A percentile compares a stretch with the other conserved stretches of the same genome.
These are phyloP conservation scores for Penicillium griseofulvum DNA, from an alignment of 2,329 filamentous ascomycete species.

Conservation along the genomic window DNA sequence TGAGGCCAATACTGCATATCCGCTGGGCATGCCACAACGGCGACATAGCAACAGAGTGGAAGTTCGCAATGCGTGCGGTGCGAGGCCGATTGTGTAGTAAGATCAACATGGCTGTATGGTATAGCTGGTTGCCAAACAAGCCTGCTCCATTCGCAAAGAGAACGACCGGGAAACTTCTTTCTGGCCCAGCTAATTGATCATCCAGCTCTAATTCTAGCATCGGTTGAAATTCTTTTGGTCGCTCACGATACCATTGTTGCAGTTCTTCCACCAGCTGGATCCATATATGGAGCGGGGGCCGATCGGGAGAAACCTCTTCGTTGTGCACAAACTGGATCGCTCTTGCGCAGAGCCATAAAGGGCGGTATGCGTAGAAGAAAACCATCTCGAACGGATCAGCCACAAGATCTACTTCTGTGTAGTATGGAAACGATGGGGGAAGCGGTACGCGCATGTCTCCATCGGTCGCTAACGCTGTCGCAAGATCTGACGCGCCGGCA, in stretches of 20 bases:
- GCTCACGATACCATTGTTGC: constrained; percentile 28
- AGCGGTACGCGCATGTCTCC: constrained; percentile 15
- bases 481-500: constrained; percentile 18
- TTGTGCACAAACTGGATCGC: constrained; percentile 19
- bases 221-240: constrained; percentile 28
- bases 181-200: constrained; percentile 13
- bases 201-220: constrained; percentile 39
- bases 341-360: constrained; percentile 29
- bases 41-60: constrained; percentile 39
- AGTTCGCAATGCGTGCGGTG: constrained; percentile 35
- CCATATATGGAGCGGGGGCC: constrained; percentile 18
- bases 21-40: constrained; percentile 51
- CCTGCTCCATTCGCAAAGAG: constrained; percentile 49
- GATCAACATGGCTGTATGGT: constrained; percentile 56
- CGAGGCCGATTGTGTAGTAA: constrained; percentile 53
- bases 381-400: constrained; percentile 18
- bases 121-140: constrained; percentile 53
- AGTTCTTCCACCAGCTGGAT: constrained; percentile 26
- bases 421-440: constrained; percentile 15
- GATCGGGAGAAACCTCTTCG: constrained; percentile 11
- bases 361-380: constrained; percentile 21
- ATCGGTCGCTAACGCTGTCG: constrained; percentile 25
- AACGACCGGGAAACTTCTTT: constrained; percentile 36
- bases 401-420: constrained; percentile 5
- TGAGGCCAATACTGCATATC: constrained; percentile 51